Evolutionary conservation across 2,329 filamentous ascomycete species (phyloP).

Genomic region (Cordyceps pruinosa): DNA sequence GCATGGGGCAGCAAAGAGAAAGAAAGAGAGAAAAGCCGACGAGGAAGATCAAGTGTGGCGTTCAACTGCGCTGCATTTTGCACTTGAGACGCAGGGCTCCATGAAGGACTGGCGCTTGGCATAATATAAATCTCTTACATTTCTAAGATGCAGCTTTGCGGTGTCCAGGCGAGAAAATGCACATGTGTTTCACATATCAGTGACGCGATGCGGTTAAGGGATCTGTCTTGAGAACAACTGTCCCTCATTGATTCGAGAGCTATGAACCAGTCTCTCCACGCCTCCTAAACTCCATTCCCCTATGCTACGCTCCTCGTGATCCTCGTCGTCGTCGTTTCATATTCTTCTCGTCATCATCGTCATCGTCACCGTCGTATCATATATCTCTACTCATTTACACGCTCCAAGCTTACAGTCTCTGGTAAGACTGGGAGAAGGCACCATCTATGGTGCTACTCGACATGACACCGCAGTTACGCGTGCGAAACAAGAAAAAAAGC

Average conservation of each 20-base stretch:
- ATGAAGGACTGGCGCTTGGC: neutral
- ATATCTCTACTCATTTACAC: neutral
- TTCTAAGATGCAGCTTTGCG: neutral
- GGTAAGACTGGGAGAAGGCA: neutral
- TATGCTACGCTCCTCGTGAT: neutral
- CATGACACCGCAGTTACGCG: neutral
- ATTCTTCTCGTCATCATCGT: neutral
- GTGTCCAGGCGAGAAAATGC: neutral
- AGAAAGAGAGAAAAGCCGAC: conserved; percentile 3
- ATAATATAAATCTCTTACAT: conserved; percentile 12
- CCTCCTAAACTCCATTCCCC: neutral
- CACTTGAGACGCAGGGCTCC: neutral
- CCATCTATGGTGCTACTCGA: no score
- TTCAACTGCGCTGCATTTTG: neutral
- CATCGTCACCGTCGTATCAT: neutral
- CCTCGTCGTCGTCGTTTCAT: neutral
- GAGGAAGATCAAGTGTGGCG: neutral
- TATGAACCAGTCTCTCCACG: neutral
- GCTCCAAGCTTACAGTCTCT: neutral
- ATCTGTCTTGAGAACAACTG: neutral
- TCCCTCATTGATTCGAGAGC: neutral
- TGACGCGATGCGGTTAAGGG: no score
- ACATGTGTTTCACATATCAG: neutral
- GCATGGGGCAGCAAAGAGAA: conserved; percentile 7
- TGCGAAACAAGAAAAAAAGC: neutral